Base-by-base conservation (phyloP, 192 early-diverging fungal species). In the Piromyces sp. region DNA sequence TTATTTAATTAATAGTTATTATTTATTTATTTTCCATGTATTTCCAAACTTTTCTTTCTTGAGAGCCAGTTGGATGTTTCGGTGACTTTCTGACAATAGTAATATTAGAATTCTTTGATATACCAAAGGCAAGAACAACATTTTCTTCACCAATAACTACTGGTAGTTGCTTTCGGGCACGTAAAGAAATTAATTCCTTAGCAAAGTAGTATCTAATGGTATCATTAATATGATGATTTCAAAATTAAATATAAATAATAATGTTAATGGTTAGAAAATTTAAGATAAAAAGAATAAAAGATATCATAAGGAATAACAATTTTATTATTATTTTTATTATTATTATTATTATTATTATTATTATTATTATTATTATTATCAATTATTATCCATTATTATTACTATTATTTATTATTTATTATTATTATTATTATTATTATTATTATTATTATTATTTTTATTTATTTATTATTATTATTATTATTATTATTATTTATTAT, bases 81-180 rank as follows among this genome's bases (percentile, higher is more conserved):
- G 86, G 80, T 30, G 89, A 86, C 79, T 89, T 91, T 78, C 90
- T 87, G n/a, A 91, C 88, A 79, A 91, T 86, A 13, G 90, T 89
- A n/a, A 91, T 88, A 37, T 86, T 88, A 15, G 80, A 81, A 30
- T 81, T 79, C 82, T 89, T 87, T 36, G 79, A 82, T 42, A 82
- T 83, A 26, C 90, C 90, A 83, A 91, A 91, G 13, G 90, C 81
- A 15, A 91, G 81, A 30, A 91, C 83, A 40, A 91, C 90, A 82
- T 89, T 91, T 82, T 91, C 90, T 84, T 91, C 89, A 30, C 87
- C 88, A 29, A 87, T 84, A 11, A 89, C 79, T 22, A 86, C 80
- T 79, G 51, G 22, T 38, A n/a, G 15, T 81, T 87, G 83, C 80
- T 33, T 79, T 11, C 81, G 83, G 30, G 84, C 80, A 29, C 90